phyloP scores from a whole-genome alignment of 306 rosid genomes.

The Trifolium pratense region DNA sequence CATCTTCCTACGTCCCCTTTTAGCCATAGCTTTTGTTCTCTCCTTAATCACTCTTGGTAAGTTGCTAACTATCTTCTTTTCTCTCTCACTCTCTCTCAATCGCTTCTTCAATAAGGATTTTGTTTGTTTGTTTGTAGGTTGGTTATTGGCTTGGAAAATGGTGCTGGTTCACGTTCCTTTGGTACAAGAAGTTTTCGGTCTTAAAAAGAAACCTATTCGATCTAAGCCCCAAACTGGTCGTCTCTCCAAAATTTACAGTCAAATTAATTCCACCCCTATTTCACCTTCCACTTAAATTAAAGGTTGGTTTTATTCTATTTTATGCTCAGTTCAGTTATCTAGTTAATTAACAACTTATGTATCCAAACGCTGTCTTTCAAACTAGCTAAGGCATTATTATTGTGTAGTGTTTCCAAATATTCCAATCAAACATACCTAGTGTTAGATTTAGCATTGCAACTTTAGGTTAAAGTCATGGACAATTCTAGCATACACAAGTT shows the following conservation, averaged over 20 bases:
- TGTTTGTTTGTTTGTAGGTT: too few species aligned
- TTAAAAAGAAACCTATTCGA: constrained; percentile 60
- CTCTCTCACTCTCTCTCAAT: background rate
- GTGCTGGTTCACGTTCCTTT: constrained; percentile 88
- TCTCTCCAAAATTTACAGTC: constrained; percentile 63
- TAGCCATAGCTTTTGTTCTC: constrained; percentile 63
- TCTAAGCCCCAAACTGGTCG: constrained; percentile 73
- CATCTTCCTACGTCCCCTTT: constrained; percentile 63
- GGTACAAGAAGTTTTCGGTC: constrained; percentile 85
- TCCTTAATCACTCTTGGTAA: constrained; percentile 66
- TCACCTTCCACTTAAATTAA: constrained; percentile 50
- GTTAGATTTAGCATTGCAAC: too few species aligned
- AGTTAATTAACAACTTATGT: too few species aligned
- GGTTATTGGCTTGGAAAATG: constrained; percentile 91
- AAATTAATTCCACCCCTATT: constrained; percentile 54
- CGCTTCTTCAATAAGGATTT: background rate
- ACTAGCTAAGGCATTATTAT: too few species aligned
- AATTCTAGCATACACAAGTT: too few species aligned
- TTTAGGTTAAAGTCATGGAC: too few species aligned
- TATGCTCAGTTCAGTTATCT: too few species aligned
- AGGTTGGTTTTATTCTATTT: too few species aligned
- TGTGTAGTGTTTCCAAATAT: too few species aligned
- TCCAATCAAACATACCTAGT: too few species aligned
- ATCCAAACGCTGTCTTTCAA: too few species aligned
- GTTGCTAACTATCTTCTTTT: background rate